A percentile compares a stretch with the other conserved stretches of the same genome.
Conservation (phyloP, 1,139 yeast genomes). For the Kurtzmaniella quercitrusa region DNA sequence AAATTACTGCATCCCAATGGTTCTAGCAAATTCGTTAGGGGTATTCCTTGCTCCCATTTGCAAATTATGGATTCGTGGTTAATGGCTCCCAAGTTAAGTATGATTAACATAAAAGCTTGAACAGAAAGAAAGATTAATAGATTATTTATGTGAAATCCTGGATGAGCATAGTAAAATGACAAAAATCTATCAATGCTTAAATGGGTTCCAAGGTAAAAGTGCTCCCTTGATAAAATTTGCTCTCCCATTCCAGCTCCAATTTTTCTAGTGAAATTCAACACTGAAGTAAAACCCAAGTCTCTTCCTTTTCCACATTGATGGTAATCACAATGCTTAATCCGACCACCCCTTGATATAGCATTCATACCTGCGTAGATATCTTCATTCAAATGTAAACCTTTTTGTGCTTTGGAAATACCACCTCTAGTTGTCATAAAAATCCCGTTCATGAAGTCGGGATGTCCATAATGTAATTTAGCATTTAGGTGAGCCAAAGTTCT, state of each 20-base stretch:
- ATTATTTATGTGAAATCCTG: slow-evolving; percentile 85
- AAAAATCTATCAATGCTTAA: slow-evolving; percentile 76
- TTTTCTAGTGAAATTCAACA: slow-evolving; percentile 78
- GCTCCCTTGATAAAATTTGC: slow-evolving; percentile 79
- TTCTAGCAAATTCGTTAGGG: slow-evolving; percentile 54
- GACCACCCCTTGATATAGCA: slow-evolving; percentile 76
- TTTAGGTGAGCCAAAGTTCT: slow-evolving; percentile 83
- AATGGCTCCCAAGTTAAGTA: slow-evolving; percentile 66
- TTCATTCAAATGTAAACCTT: slow-evolving; percentile 80
- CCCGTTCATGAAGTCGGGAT: slow-evolving; percentile 83
- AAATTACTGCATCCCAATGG: slow-evolving; percentile 78
- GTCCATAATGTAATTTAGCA: slow-evolving; percentile 87
- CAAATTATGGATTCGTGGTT: slow-evolving; percentile 59
- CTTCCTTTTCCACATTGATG: slow-evolving; percentile 91
- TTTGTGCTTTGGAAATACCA: slow-evolving; percentile 86
- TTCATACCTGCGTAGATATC: slow-evolving; percentile 92
- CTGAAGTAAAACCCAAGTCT: slow-evolving; percentile 82
- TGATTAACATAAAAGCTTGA: slow-evolving; percentile 62
- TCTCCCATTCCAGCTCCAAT: slow-evolving; percentile 97
- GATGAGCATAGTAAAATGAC: slow-evolving; percentile 87
- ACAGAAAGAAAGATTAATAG: slow-evolving; percentile 73
- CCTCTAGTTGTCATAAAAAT: slow-evolving; percentile 89
- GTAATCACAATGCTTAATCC: slow-evolving; percentile 84
- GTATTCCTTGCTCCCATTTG: slow-evolving; percentile 43
- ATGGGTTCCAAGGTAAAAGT: slow-evolving; percentile 74